phyloP scores from a whole-genome alignment of 352 stramenopile genomes.

The Phytophthora citrophthora region DNA sequence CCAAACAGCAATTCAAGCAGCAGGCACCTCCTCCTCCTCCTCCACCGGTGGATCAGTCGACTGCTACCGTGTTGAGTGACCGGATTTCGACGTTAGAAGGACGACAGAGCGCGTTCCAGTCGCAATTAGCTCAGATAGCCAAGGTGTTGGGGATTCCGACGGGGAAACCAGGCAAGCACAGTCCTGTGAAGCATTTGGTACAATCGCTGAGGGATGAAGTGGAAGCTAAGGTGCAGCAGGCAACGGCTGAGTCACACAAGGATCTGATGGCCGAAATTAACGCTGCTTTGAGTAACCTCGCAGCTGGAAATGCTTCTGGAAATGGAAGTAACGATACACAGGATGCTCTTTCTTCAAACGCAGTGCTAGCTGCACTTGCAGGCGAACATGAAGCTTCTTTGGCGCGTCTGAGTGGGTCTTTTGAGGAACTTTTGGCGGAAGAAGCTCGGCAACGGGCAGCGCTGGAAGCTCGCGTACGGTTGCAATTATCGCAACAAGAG shows the following conservation, averaged over 20 bases:
- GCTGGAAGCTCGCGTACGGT: slow-evolving; percentile 66
- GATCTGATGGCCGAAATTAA: slow-evolving; percentile 24
- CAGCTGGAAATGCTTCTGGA: slow-evolving; percentile 3
- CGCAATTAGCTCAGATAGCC: slow-evolving; percentile 79
- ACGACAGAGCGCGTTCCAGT: slow-evolving; percentile 84
- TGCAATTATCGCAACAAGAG: slow-evolving; percentile 67
- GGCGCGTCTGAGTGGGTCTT: slow-evolving; percentile 65
- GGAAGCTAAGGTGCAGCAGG: slow-evolving; percentile 34
- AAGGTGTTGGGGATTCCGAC: slow-evolving; percentile 71
- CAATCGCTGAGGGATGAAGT: slow-evolving; percentile 79
- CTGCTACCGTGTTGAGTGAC: slow-evolving; percentile 61
- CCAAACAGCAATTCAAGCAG: slow-evolving; percentile 33
- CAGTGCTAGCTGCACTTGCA: slow-evolving; percentile 59
- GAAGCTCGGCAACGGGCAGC: slow-evolving; percentile 69
- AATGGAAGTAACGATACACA: neutral
- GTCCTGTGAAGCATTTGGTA: slow-evolving; percentile 71
- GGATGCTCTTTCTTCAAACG: slow-evolving; percentile 48
- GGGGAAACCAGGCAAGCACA: slow-evolving; percentile 75
- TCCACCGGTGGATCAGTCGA: slow-evolving; percentile 17
- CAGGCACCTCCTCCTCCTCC: slow-evolving; percentile 9
- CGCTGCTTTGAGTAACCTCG: slow-evolving; percentile 10
- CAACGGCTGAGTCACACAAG: slow-evolving; percentile 4
- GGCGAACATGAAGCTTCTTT: slow-evolving; percentile 80
- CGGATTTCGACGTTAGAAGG: slow-evolving; percentile 84
- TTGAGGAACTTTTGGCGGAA: slow-evolving; percentile 64